Base-by-base conservation (phyloP, 2,329 filamentous ascomycete species). In the Ophioceras dolichostomum region DNA sequence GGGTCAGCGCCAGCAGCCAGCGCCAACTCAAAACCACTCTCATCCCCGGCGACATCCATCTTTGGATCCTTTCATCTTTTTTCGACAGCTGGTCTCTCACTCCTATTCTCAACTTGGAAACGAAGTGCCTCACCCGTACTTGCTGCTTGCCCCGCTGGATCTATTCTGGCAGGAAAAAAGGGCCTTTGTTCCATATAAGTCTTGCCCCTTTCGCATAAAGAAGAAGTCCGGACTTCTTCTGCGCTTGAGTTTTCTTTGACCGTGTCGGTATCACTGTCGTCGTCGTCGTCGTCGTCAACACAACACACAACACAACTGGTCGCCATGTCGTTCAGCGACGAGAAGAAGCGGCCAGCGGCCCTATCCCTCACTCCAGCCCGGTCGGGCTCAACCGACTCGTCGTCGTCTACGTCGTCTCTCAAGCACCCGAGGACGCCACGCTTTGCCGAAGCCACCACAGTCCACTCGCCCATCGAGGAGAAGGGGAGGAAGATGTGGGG, bases 391-490 rank as follows among this genome's bases (percentile, higher is more conserved):
- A 62, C 64, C 32, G 60, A 61, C 36, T 73, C 70, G 12, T 63
- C 61, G 28, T 71, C 70, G 20, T 69, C 69, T 40, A 61, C 62
- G 45, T 67, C 62, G 32, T 76, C 73, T 13, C 61, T 76, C 30
- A 83, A 82, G 61, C 66, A 73, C 28, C 80, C 80, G 43, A 73
- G 83, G 52, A 81, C 79, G 48, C 80, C 83, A 49, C 79, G 83
- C 52, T 89, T 89, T 52, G 81, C 80, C 39, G 83, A 88, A 65
- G 83, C 82, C 32, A 89, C 83, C 21, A 73, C 81, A 20, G 77
- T 88, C 36, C 68, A 87, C 62, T 88, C 83, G 33, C 83, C 83
- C 30, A 65, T 86, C 51, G 80, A 87, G 43, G 36, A 26, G 18
- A 67, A 68, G 22, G 80, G 86, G 42, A 39, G 34, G 26, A 36